phyloP scores from a whole-genome alignment of 1,139 yeast genomes.

The Ashbya aceris region DNA sequence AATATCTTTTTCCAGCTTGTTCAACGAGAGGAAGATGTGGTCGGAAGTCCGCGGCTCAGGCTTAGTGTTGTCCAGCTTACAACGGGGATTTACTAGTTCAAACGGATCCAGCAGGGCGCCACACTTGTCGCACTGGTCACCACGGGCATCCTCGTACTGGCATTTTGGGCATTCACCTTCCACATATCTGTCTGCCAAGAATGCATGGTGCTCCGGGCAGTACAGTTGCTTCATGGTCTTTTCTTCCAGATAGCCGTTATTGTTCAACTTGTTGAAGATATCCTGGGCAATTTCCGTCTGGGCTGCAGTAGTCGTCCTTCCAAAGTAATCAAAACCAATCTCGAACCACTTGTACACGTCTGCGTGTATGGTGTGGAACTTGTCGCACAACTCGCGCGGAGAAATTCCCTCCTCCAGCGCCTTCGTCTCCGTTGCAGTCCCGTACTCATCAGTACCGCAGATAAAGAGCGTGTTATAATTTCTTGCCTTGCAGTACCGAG shows the following conservation, averaged over 20 bases:
- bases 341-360: slow-evolving; percentile 96
- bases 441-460: slow-evolving; percentile 98
- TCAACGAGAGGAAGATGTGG: slow-evolving; percentile 75
- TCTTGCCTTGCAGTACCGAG: slow-evolving; percentile 84
- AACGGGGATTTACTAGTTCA: slow-evolving; percentile 87
- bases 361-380: slow-evolving; percentile 76
- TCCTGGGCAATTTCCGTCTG: slow-evolving; percentile 97
- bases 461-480: slow-evolving; percentile 77
- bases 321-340: slow-evolving; percentile 88
- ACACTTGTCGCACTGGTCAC: slow-evolving; percentile 98
- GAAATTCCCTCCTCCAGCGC: slow-evolving; percentile 89
- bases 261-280: slow-evolving; percentile 63
- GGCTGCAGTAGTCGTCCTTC: slow-evolving; percentile 85
- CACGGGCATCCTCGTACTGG: slow-evolving; percentile 91
- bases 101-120: slow-evolving; percentile 84
- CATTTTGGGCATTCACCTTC: slow-evolving; percentile 98
- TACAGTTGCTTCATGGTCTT: slow-evolving; percentile 81
- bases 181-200: slow-evolving; percentile 91
- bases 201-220: slow-evolving; percentile 84
- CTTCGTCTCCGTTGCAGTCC: slow-evolving; percentile 98
- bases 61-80: slow-evolving; percentile 78
- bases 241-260: slow-evolving; percentile 75
- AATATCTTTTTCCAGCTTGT: slow-evolving; percentile 70
- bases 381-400: slow-evolving; percentile 82
- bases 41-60: slow-evolving; percentile 78